These are phyloP conservation scores for Sporormia fimetaria DNA, from an alignment of 495 filamentous ascomycete genomes.

Conservation along the genomic window DNA sequence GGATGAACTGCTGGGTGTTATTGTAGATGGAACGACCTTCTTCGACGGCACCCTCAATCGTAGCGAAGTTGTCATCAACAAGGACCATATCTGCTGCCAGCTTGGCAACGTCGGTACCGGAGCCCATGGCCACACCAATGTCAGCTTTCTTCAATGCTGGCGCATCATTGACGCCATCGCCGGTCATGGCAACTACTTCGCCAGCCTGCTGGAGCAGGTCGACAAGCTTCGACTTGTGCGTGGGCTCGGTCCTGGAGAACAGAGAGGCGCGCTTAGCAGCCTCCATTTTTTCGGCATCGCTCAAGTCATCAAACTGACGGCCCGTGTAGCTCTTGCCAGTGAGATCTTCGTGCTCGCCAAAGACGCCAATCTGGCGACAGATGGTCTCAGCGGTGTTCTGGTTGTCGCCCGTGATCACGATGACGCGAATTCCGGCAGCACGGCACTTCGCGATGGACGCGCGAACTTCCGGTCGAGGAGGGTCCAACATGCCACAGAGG, in stretches of 20 bases:
- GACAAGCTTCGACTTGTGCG: constrained; percentile 90
- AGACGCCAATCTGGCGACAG: constrained; percentile 93
- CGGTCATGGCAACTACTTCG: constrained; percentile 98
- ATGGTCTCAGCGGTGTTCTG: constrained; percentile 95
- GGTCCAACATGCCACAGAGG: constrained; percentile 93
- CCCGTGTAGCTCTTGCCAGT: constrained; percentile 90
- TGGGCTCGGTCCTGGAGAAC: constrained; percentile 94
- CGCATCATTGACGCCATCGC: constrained; percentile 98
- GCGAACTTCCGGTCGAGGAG: constrained; percentile 87
- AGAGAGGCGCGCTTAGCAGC: constrained; percentile 78
- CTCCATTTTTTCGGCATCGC: constrained; percentile 62
- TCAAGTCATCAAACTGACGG: constrained; percentile 82
- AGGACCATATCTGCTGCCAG: constrained; percentile 98
- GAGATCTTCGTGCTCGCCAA: constrained; percentile 69
- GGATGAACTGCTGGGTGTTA: constrained; percentile 99
- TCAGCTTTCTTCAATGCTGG: constrained; percentile 97
- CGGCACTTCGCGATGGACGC: constrained; percentile 78
- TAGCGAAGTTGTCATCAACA: constrained; percentile 97
- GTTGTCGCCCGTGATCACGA: constrained; percentile 98
- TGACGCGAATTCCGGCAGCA: constrained; percentile 86
- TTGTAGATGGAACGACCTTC: constrained; percentile 98
- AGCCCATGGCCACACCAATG: constrained; percentile 98
- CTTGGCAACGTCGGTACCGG: constrained; percentile 94
- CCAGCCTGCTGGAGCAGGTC: constrained; percentile 88
- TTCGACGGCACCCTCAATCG: constrained; percentile 90